Evolutionary conservation across 345 rosid species (phyloP).

Genomic region (Sisymbrium irio): DNA sequence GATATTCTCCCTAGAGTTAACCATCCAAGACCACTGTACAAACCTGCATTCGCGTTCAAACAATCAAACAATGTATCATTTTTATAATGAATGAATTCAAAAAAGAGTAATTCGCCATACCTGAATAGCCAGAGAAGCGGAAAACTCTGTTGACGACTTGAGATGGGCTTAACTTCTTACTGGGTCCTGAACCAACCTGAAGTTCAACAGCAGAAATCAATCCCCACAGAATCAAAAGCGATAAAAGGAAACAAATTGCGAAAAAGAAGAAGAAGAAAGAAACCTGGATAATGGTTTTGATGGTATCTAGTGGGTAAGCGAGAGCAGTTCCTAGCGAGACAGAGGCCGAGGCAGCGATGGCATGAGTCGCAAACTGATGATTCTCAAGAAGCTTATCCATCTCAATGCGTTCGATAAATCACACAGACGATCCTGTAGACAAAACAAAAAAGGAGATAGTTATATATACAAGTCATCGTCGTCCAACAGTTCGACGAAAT

Average conservation of each 20-base stretch:
- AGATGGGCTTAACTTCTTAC: slow-evolving; percentile 45
- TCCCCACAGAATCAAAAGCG: background rate
- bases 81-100: background rate
- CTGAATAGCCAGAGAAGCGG: slow-evolving; percentile 55
- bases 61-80: background rate
- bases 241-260: background rate
- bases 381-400: slow-evolving; percentile 55
- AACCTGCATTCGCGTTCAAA: slow-evolving; percentile 46
- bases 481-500: slow-evolving; percentile 33
- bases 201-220: slow-evolving; percentile 7
- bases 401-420: background rate
- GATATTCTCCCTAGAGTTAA: slow-evolving; percentile 60
- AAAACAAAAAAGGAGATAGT: background rate
- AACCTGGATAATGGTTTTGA: slow-evolving; percentile 85
- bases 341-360: slow-evolving; percentile 68
- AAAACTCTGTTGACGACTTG: slow-evolving; percentile 58
- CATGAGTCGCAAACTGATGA: slow-evolving; percentile 74
- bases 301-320: slow-evolving; percentile 80
- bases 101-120: background rate
- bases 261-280: background rate
- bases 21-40: slow-evolving; percentile 77
- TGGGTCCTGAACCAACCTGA: slow-evolving; percentile 83
- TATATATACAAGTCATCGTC: slow-evolving; percentile 6
- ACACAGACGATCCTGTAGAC: background rate
- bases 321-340: slow-evolving; percentile 64